Conservation (phyloP, 176 grass and related monocot species). For the Typha latifolia region DNA sequence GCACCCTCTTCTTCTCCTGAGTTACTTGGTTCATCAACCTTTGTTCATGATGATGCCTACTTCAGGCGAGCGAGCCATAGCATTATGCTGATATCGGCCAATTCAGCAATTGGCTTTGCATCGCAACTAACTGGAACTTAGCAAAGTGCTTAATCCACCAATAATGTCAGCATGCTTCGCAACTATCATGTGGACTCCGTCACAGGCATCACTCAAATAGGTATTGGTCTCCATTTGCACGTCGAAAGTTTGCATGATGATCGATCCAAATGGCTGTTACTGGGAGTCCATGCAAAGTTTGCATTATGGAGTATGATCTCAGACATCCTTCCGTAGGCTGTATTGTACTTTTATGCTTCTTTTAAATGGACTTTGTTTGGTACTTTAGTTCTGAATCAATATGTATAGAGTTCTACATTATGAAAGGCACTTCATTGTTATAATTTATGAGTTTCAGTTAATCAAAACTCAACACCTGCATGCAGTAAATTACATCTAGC, state of each 20-base stretch:
- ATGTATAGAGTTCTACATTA: too few relatives aligned
- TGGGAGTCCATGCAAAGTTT: neutral
- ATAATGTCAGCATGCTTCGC: slow-evolving; percentile 7
- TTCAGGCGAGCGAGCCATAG: slow-evolving; percentile 37
- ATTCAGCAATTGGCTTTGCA: slow-evolving; percentile 6
- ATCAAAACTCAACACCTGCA: too few relatives aligned
- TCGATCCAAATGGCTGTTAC: slow-evolving; percentile 21
- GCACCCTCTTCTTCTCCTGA: slow-evolving; percentile 8
- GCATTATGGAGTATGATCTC: too few relatives aligned
- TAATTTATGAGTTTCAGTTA: too few relatives aligned
- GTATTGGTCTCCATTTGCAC: slow-evolving; percentile 16
- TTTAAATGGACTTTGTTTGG: too few relatives aligned
- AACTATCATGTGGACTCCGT: slow-evolving; percentile 8
- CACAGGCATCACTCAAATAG: slow-evolving; percentile 7
- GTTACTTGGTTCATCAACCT: slow-evolving; percentile 25
- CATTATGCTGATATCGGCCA: slow-evolving; percentile 41
- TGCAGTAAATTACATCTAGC: too few relatives aligned
- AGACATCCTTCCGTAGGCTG: too few relatives aligned
- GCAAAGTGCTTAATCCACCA: neutral
- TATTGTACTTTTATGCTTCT: too few relatives aligned
- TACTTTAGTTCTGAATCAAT: too few relatives aligned
- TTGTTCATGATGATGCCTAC: slow-evolving; percentile 60
- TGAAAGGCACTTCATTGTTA: too few relatives aligned
- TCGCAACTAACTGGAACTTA: neutral
- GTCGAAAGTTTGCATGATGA: neutral